Percentiles rank a stretch among this genome's conserved stretches.
phyloP scores from a whole-genome alignment of 345 rosid species.

The Sonneratia alba region DNA sequence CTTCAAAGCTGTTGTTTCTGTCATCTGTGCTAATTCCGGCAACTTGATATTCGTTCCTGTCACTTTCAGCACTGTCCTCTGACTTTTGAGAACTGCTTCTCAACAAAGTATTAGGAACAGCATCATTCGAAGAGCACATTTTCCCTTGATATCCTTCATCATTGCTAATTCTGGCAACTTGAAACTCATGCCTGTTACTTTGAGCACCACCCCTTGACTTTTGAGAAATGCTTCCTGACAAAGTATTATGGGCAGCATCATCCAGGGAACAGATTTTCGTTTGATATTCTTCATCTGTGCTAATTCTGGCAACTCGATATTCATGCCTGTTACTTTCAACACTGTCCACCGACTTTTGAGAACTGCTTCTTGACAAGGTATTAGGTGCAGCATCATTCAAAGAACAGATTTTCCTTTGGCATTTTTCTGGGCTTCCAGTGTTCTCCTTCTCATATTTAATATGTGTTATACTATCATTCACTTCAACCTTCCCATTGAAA shows the following conservation, averaged over 20 bases:
- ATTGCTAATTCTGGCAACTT: neutral
- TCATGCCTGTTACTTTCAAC: constrained; percentile 26
- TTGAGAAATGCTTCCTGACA: constrained; percentile 31
- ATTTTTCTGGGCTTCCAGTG: constrained; percentile 28
- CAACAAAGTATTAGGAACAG: neutral
- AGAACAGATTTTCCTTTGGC: constrained; percentile 17
- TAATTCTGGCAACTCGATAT: constrained; percentile 2
- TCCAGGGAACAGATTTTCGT: constrained; percentile 20
- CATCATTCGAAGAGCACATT: neutral
- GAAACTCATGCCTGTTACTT: constrained; percentile 27
- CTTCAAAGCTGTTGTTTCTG: neutral
- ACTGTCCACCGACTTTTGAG: constrained; percentile 22
- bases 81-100: neutral
- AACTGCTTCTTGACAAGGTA: constrained; percentile 24
- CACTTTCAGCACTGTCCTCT: neutral
- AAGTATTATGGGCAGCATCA: constrained; percentile 12
- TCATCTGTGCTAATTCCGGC: neutral
- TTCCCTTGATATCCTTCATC: neutral
- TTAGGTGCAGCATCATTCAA: constrained; percentile 19
- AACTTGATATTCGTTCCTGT: neutral
- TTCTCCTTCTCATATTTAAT: constrained; percentile 25
- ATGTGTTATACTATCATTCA: constrained; percentile 27
- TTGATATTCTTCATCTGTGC: constrained; percentile 10
- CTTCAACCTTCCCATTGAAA: constrained; percentile 26
- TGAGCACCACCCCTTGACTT: constrained; percentile 19